Conservation (phyloP, 83 land plant species). For the Picea abies region DNA sequence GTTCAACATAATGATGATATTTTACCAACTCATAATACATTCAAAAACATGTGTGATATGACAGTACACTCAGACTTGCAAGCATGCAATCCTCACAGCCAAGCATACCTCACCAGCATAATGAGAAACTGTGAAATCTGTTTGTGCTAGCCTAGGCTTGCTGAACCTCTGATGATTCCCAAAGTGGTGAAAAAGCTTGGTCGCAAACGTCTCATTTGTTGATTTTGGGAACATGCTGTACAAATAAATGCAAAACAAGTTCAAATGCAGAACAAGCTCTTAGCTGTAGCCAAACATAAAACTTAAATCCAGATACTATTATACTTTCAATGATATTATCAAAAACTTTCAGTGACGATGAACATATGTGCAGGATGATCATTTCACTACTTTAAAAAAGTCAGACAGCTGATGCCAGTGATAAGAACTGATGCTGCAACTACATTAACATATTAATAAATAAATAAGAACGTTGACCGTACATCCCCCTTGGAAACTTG, state of each 20-base stretch:
- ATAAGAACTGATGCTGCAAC: neutral
- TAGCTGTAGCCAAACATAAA: neutral
- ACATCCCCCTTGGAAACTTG: too few species aligned
- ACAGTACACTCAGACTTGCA: neutral
- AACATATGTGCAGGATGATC: neutral
- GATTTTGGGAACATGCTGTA: conserved; percentile 96
- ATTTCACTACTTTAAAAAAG: neutral
- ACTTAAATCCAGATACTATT: neutral
- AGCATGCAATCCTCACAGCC: neutral
- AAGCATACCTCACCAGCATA: conserved; percentile 98
- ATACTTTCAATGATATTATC: neutral
- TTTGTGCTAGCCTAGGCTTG: conserved; percentile 87
- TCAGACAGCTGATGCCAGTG: neutral
- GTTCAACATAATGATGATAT: neutral
- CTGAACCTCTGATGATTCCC: conserved; percentile 80
- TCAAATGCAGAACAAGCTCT: neutral
- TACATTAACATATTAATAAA: too few species aligned
- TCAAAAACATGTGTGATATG: neutral
- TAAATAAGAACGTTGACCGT: too few species aligned
- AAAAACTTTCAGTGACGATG: neutral
- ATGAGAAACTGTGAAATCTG: conserved; percentile 92
- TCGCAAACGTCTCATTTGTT: conserved; percentile 95
- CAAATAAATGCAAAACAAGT: neutral
- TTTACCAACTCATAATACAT: neutral
- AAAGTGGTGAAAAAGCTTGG: conserved; percentile 89